phyloP scores from a whole-genome alignment of 2,329 filamentous ascomycete species.

The Teratosphaeria zuluensis region DNA sequence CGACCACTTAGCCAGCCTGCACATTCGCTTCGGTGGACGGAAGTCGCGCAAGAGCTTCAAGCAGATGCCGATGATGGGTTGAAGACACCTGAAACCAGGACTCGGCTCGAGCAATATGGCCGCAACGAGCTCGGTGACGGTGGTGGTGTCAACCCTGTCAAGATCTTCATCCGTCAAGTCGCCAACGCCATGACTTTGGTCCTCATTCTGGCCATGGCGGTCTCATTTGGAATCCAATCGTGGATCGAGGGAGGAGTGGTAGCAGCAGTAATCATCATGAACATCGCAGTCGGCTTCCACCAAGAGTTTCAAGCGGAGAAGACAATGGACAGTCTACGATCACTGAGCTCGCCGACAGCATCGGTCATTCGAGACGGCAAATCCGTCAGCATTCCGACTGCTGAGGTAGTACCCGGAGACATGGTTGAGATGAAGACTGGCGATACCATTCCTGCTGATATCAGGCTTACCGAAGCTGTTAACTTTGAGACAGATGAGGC shows the following conservation, averaged over 20 bases:
- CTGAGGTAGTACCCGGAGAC: conserved; percentile 39
- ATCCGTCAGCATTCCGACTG: conserved; percentile 30
- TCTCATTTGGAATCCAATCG: conserved; percentile 38
- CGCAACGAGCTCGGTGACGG: conserved; percentile 62
- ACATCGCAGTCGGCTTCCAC: conserved; percentile 37
- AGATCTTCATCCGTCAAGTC: conserved; percentile 62
- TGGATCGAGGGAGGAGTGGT: conserved; percentile 41
- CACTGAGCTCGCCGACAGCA: conserved; percentile 38
- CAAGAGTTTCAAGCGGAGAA: conserved; percentile 40
- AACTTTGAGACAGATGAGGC: conserved; percentile 69
- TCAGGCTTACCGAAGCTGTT: conserved; percentile 34
- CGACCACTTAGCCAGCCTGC: conserved; percentile 51
- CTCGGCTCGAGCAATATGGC: conserved; percentile 52
- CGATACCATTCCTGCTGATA: conserved; percentile 41
- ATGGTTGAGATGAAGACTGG: conserved; percentile 38
- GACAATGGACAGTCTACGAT: conserved; percentile 40
- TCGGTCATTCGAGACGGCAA: conserved; percentile 38
- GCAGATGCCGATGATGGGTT: conserved; percentile 61
- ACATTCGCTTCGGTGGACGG: conserved; percentile 48
- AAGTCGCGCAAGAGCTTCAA: conserved; percentile 47
- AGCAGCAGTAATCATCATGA: conserved; percentile 36
- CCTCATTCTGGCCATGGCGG: conserved; percentile 39
- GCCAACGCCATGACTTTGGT: conserved; percentile 70
- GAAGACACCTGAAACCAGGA: conserved; percentile 48
- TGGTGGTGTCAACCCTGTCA: conserved; percentile 58